Conservation (phyloP, 75 land plant species). For the Pinus tabuliformis region DNA sequence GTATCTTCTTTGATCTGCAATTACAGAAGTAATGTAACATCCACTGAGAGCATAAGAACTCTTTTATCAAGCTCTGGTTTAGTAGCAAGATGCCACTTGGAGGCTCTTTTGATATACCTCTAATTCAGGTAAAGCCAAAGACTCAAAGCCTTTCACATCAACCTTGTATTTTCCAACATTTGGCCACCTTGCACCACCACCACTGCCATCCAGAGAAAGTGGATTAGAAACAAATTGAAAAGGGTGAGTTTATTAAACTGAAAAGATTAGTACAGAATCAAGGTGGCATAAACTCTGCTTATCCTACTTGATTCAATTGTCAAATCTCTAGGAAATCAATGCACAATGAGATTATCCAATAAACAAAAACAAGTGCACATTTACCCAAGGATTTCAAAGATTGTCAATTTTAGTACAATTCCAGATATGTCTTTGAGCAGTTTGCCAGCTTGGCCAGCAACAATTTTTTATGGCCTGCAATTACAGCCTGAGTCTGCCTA, state of each 20-base stretch:
- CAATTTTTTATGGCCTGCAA: too few relatives aligned
- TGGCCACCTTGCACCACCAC: slow-evolving; percentile 58
- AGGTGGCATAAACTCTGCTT: neutral
- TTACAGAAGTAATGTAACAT: neutral
- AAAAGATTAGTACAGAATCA: neutral
- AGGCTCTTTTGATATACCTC: slow-evolving; percentile 39
- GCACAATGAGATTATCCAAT: neutral
- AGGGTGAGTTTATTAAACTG: neutral
- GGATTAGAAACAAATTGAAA: neutral
- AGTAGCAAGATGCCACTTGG: neutral
- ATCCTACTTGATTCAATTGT: neutral
- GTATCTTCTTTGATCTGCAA: slow-evolving; percentile 56
- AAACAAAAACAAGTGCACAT: neutral
- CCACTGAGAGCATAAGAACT: neutral
- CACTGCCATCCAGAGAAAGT: slow-evolving; percentile 23
- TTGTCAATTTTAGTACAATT: too few relatives aligned
- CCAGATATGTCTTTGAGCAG: too few relatives aligned
- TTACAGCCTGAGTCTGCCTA: too few relatives aligned
- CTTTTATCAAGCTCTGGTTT: neutral
- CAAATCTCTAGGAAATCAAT: neutral
- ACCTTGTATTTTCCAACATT: slow-evolving; percentile 79
- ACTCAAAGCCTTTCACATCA: slow-evolving; percentile 74
- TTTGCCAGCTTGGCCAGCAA: too few relatives aligned
- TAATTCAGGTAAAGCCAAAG: slow-evolving; percentile 75
- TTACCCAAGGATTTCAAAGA: neutral